Percentiles rank a stretch among this genome's conserved stretches.
These are phyloP conservation scores for Rhinocladiella mackenziei DNA, from an alignment of 2,329 filamentous ascomycete species.

Conservation along the genomic window DNA sequence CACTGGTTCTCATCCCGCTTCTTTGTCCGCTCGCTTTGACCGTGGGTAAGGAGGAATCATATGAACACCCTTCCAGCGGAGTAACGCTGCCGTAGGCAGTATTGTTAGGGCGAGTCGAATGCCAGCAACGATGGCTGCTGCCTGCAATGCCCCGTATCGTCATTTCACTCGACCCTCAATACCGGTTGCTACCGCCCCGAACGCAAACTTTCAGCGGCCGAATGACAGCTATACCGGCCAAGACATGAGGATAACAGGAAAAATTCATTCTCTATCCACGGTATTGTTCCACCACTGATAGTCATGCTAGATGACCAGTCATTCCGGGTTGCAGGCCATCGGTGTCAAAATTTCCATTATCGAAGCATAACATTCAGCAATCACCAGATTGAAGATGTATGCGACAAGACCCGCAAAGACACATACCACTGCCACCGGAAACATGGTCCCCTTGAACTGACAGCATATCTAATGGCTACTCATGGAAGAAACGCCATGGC, in stretches of 20 bases:
- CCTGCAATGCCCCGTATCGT: constrained; percentile 61
- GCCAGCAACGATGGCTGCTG: constrained; percentile 64
- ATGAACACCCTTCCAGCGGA: constrained; percentile 62
- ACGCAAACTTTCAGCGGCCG: constrained; percentile 65
- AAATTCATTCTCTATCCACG: constrained; percentile 61
- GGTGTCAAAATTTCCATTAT: constrained; percentile 80
- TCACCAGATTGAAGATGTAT: constrained; percentile 67
- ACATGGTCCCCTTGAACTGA: constrained; percentile 61
- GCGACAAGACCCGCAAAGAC: constrained; percentile 63
- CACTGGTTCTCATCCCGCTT: constrained; percentile 57
- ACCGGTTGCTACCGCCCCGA: constrained; percentile 65
- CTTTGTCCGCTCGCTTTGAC: constrained; percentile 1
- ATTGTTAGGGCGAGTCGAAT: constrained; percentile 64
- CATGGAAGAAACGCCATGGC: constrained; percentile 66
- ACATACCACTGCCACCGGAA: constrained; percentile 61
- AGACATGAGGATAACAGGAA: constrained; percentile 70
- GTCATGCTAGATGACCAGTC: constrained; percentile 51
- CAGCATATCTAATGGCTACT: constrained; percentile 63
- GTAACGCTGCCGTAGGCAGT: constrained; percentile 58
- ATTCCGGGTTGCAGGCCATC: constrained; percentile 71
- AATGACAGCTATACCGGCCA: constrained; percentile 66
- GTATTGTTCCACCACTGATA: constrained; percentile 40
- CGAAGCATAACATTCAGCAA: constrained; percentile 70
- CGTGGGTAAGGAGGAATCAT: constrained; percentile 56
- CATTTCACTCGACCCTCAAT: constrained; percentile 65